Evolutionary conservation across 2,329 filamentous ascomycete species (phyloP).

Genomic region (Ceratocystis variospora): DNA sequence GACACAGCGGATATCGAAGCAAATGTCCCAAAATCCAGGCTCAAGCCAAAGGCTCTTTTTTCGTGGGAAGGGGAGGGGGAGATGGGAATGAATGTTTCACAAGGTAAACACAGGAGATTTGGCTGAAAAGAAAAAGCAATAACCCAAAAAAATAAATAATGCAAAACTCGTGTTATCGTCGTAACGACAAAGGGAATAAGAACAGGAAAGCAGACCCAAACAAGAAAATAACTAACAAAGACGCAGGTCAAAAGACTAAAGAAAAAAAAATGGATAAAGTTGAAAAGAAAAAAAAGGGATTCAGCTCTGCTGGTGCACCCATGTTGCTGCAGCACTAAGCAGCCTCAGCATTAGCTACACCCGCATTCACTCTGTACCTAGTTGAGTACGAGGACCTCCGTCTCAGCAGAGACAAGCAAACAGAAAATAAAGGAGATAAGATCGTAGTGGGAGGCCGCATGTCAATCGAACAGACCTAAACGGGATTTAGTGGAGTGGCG

Average conservation of each 20-base stretch:
- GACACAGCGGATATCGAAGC: neutral
- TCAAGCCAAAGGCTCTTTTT: too few species aligned
- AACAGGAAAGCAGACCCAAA: conserved; percentile 10
- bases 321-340: neutral
- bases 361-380: too few species aligned
- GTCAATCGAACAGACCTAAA: neutral
- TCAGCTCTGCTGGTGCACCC: neutral
- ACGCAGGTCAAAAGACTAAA: neutral
- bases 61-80: too few species aligned
- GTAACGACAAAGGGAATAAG: conserved; percentile 17
- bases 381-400: neutral
- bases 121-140: neutral
- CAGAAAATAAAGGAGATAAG: neutral
- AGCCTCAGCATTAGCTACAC: too few species aligned
- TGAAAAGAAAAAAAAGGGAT: neutral
- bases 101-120: neutral
- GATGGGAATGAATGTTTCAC: neutral
- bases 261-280: neutral
- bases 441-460: neutral
- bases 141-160: conserved; percentile 1
- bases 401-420: neutral
- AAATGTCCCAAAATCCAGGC: conserved; percentile 3
- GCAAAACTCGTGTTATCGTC: conserved; percentile 15
- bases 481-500: neutral
- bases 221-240: neutral